Conservation (phyloP, 2,329 filamentous ascomycete species). For the Aaosphaeria pasadenensis region DNA sequence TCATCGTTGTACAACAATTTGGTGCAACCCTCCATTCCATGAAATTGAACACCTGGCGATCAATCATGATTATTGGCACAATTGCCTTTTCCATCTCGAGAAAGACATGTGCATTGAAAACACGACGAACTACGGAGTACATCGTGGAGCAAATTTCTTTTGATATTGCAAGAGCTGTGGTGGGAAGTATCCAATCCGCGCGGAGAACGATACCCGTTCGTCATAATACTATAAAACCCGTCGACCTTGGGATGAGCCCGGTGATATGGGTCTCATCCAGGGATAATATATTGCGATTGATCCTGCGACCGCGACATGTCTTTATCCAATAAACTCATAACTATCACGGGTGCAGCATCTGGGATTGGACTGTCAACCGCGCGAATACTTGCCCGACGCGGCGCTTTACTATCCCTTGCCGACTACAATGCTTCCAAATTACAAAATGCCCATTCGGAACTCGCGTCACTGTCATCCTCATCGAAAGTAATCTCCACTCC, state of each 20-base stretch:
- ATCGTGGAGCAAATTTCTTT: too few species aligned
- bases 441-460: slow-evolving; percentile 1
- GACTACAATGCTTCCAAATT: slow-evolving; percentile 5
- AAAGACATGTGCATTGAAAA: too few species aligned
- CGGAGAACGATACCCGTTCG: slow-evolving; percentile 1
- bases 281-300: background rate
- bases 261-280: too few species aligned
- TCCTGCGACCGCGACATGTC: background rate
- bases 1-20: too few species aligned
- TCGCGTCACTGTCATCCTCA: background rate
- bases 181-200: too few species aligned
- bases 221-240: background rate
- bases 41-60: too few species aligned
- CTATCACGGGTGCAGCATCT: slow-evolving; percentile 10
- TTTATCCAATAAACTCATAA: slow-evolving; percentile 10
- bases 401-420: slow-evolving; percentile 8
- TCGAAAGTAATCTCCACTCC: slow-evolving; percentile 5
- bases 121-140: too few species aligned
- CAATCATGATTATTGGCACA: too few species aligned
- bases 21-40: too few species aligned
- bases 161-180: too few species aligned
- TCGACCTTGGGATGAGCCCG: background rate
- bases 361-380: slow-evolving; percentile 10
- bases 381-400: slow-evolving; percentile 6
- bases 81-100: too few species aligned